Base-by-base conservation (phyloP, 2,329 filamentous ascomycete species). In the Blastomyces emzantsi region DNA sequence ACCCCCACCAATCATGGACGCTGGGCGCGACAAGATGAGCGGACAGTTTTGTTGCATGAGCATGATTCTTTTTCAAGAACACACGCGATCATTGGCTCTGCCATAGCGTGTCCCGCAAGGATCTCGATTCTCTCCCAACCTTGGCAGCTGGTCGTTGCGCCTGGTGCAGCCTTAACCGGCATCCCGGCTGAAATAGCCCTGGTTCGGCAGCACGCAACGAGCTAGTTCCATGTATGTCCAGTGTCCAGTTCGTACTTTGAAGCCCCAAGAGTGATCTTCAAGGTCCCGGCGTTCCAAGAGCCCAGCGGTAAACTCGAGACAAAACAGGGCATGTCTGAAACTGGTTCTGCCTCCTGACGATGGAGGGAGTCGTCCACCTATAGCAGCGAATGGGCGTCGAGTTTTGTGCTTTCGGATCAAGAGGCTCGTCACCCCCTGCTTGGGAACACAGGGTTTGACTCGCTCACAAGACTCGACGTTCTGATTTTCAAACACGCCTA, bases 261-360 rank as follows among this genome's bases (percentile, higher is more conserved):
- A 19, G 15, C 41, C 43, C 25, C 57, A 60, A 28, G 39, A 13
- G 33, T 58, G 56, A 30, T 60, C 57, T 60, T 33, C 41, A 45
- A 33, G 57, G 41, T 28, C 25, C 57, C 57, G 33, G 39, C 41
- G 43, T 45, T 30, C 39, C 39, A 25, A 47, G 57, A 30, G 41
- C 33, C 41, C 57, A 60, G 57, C 57, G 57, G 25, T 60, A 60
- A 60, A 47, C 41, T 47, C 57, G 41, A 60, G 57, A 60, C 57
- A 60, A 60, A 60, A 60, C 43, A 49, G 39, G 57, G 25, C 39
- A 47, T 33, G 45, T 49, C 57, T 60, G 57, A 60, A 60, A 60
- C 57, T 28, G 57, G 39, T 36, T 47, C 25, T 30, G 7, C 41
- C 57, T 47, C 57, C 57, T 60, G 57, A 47, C 41, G 13, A 17